phyloP scores from a whole-genome alignment of 495 filamentous ascomycete genomes.

The Terfezia claveryi region DNA sequence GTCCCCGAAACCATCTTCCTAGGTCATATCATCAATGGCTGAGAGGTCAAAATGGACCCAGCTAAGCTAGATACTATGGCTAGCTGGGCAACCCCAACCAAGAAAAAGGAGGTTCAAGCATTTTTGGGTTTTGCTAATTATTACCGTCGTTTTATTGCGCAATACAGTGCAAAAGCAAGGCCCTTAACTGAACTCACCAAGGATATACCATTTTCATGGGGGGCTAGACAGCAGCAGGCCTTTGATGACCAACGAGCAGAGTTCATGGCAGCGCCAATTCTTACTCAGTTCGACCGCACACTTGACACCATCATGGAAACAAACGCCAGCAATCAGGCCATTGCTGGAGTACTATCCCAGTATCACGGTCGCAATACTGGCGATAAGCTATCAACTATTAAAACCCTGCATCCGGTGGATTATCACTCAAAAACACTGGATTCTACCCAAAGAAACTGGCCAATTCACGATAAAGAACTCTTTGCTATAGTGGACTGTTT shows the following conservation, averaged over 20 bases:
- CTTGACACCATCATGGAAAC: background rate
- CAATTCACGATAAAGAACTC: no score
- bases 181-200: conserved; percentile 1
- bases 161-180: background rate
- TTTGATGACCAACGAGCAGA: background rate
- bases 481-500: no score
- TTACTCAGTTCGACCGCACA: background rate
- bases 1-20: conserved; percentile 2
- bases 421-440: no score
- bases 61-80: conserved; percentile 1
- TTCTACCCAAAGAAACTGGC: no score
- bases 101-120: conserved; percentile 7
- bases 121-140: conserved; percentile 14
- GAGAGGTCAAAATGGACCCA: conserved; percentile 2
- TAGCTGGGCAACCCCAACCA: conserved; percentile 3
- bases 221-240: background rate
- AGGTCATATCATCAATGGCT: background rate
- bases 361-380: no score
- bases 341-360: background rate
- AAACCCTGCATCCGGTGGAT: no score
- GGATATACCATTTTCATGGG: background rate
- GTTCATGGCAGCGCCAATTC: background rate
- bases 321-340: background rate
- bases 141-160: conserved; percentile 2
- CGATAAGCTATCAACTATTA: no score